Conservation (phyloP, 2,329 filamentous ascomycete species). For the Monosporascus sp. region DNA sequence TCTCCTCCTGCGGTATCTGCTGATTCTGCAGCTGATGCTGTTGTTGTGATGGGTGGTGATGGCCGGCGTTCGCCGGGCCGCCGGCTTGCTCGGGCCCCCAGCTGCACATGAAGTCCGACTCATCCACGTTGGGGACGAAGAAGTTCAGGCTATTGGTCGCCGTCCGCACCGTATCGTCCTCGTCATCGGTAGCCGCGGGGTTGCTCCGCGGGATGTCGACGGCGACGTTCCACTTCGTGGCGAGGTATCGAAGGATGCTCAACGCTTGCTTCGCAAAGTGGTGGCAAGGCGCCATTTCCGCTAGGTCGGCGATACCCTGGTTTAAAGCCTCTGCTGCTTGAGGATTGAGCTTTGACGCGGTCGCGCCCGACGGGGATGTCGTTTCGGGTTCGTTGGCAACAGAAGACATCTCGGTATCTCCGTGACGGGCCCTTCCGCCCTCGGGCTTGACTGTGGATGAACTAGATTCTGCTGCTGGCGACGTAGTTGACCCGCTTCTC, state of each 20-base stretch:
- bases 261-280: constrained; percentile 56
- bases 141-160: constrained; percentile 51
- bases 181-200: constrained; percentile 29
- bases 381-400: constrained; percentile 6
- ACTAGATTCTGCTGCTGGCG: constrained; percentile 14
- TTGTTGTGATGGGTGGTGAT: constrained; percentile 3
- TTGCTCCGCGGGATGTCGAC: constrained; percentile 35
- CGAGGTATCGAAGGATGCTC: constrained; percentile 53
- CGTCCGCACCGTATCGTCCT: constrained; percentile 37
- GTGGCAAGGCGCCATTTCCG: constrained; percentile 56
- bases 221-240: constrained; percentile 53
- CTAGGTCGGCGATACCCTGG: constrained; percentile 51
- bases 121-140: constrained; percentile 44
- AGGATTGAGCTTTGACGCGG: constrained; percentile 29
- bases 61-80: constrained; percentile 2
- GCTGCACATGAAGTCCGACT: constrained; percentile 41
- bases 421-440: constrained; percentile 6
- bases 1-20: not conserved
- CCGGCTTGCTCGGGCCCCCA: constrained; percentile 31
- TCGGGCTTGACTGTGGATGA: constrained; percentile 16
- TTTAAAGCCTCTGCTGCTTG: constrained; percentile 40
- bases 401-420: constrained; percentile 3
- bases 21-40: constrained; percentile 5
- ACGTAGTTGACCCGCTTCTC: constrained; percentile 11
- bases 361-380: constrained; percentile 13